Evolutionary conservation across 73 alveolate species (phyloP), one percentile per base, ranked within the genome.

Genomic region (Paramecium octaurelia): DNA sequence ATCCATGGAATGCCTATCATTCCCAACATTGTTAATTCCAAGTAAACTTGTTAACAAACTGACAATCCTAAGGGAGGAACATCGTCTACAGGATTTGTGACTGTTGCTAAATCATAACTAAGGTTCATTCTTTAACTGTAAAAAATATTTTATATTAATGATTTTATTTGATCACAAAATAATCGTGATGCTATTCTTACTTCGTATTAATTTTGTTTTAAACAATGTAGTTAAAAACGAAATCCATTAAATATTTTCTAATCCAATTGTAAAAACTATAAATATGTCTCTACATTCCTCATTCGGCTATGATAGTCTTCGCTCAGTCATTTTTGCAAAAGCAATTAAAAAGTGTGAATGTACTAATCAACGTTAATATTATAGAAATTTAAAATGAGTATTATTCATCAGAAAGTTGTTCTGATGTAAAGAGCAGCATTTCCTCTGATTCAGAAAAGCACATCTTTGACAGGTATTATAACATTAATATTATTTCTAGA

Each of bases 221-320:
- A 64, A 8, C 84, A 31, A 34, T 64, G 69, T 27, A 64, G 46
- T 64, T 64, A 64, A 64, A 64, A 64, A 64, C 84, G 84, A 64
- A 64, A 64, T 64, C 42, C 84, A 64, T 64, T 31, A 64, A 64
- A 64, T 31, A 31, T 64, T 64, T 64, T 64, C 84, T 31, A 31
- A 31, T 31, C 14, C 84, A 64, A 64, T 64, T 64, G 84, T 64
- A 31, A 54, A 54, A 54, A 54, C 10, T 27, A 5, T 44, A 40
- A 48, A 48, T 6, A 80, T 80, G 91, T 80, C 91, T 20, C 91
- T 80, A 23, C 91, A 80, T 42, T 42, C 91, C 18, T 44, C 91
- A 23, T 24, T 80, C 46, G 91, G 76, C 44, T 80, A 80, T 46
- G 91, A 80, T 80, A 31, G 91, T 43, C 87, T 36, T 73, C 87